phyloP scores from a whole-genome alignment of 2,329 filamentous ascomycete genomes.

The Zymoseptoria brevis region DNA sequence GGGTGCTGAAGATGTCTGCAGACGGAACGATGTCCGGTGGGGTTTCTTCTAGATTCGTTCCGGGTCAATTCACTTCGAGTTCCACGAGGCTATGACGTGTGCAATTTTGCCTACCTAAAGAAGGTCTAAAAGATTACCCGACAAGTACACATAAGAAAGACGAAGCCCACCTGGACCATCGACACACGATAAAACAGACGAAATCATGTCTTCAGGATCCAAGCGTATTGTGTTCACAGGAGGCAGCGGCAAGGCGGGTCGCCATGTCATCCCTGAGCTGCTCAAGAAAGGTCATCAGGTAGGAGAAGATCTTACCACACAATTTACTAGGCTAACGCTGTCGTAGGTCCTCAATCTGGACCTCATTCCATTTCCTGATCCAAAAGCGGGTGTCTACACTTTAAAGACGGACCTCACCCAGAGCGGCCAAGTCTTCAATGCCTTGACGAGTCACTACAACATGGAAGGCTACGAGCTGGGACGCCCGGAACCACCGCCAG shows the following conservation, averaged over 20 bases:
- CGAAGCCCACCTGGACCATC: background rate
- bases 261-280: constrained; percentile 48
- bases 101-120: background rate
- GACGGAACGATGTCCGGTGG: background rate
- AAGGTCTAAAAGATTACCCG: background rate
- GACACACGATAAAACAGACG: background rate
- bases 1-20: background rate
- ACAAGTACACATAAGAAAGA: background rate
- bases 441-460: constrained; percentile 49
- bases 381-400: constrained; percentile 40
- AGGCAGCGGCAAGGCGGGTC: constrained; percentile 49
- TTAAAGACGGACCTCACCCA: constrained; percentile 50
- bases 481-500: constrained; percentile 40
- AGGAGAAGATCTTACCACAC: background rate
- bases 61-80: background rate
- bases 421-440: constrained; percentile 49
- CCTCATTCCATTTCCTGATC: constrained; percentile 37
- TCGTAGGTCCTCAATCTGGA: constrained; percentile 47
- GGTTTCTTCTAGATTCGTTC: background rate
- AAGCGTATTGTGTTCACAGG: constrained; percentile 48
- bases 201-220: constrained; percentile 21
- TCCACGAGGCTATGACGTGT: background rate
- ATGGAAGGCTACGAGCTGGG: constrained; percentile 43
- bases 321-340: background rate
- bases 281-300: constrained; percentile 42